A percentile compares a stretch with the other conserved stretches of the same genome.
phyloP scores from a whole-genome alignment of 768 basidiomycete genomes.

The Russula virescens region DNA sequence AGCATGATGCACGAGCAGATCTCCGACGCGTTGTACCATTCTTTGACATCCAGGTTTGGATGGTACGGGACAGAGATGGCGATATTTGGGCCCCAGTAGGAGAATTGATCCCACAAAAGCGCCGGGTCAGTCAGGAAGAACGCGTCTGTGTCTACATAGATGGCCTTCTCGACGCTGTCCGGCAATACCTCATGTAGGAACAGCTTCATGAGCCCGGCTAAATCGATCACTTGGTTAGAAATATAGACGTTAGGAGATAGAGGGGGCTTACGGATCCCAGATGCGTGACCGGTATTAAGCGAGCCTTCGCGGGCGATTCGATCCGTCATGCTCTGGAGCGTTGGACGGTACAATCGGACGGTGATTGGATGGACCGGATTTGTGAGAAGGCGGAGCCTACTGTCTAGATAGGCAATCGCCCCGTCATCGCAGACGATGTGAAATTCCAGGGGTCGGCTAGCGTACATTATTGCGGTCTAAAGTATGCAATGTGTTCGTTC shows the following conservation, averaged over 20 bases:
- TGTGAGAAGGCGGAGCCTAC: slow-evolving; percentile 36
- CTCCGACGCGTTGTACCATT: slow-evolving; percentile 43
- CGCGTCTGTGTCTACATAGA: slow-evolving; percentile 49
- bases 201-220: slow-evolving; percentile 49
- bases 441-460: slow-evolving; percentile 34
- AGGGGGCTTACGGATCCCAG: slow-evolving; percentile 41
- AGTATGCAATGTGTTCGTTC: too few relatives aligned
- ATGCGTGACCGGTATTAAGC: slow-evolving; percentile 41
- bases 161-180: slow-evolving; percentile 37
- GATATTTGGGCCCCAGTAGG: slow-evolving; percentile 31
- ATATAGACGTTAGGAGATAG: neutral
- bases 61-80: slow-evolving; percentile 43
- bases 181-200: slow-evolving; percentile 51
- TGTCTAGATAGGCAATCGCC: slow-evolving; percentile 37
- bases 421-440: slow-evolving; percentile 43
- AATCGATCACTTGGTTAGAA: neutral
- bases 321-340: slow-evolving; percentile 39
- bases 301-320: slow-evolving; percentile 43
- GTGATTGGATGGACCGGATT: slow-evolving; percentile 35
- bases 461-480: slow-evolving; percentile 39
- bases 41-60: slow-evolving; percentile 34
- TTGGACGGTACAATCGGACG: slow-evolving; percentile 40
- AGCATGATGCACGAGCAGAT: slow-evolving; percentile 52
- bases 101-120: slow-evolving; percentile 42
- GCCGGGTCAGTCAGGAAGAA: slow-evolving; percentile 44